phyloP scores from a whole-genome alignment of 257 asterid genomes.

The Henckelia pumila region DNA sequence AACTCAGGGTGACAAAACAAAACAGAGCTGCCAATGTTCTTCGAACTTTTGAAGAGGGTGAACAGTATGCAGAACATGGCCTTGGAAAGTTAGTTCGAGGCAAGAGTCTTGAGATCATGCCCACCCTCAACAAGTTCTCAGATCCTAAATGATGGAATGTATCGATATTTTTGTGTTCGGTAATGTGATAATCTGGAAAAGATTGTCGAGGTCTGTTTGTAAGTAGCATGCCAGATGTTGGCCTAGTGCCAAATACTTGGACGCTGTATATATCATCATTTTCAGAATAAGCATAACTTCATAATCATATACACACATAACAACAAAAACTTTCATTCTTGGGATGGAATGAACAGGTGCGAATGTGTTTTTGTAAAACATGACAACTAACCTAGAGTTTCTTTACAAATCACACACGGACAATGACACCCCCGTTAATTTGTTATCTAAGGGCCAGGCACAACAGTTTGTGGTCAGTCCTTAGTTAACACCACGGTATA shows the following conservation, averaged over 20 bases:
- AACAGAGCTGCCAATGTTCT: not conserved
- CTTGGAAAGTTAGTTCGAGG: slow-evolving; percentile 31
- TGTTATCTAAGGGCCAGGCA: not conserved
- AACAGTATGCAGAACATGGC: not conserved
- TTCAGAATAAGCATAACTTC: not conserved
- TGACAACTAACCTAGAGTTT: not conserved
- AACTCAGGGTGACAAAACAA: slow-evolving; percentile 35
- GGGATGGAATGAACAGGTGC: not conserved
- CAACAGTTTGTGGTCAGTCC: not conserved
- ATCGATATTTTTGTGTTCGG: not conserved
- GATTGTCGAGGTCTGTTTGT: not conserved
- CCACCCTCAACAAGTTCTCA: slow-evolving; percentile 38
- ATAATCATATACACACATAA: not conserved
- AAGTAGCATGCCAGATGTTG: not conserved
- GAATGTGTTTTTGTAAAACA: not conserved
- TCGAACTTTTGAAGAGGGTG: not conserved
- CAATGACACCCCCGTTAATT: not conserved
- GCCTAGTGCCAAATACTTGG: not conserved
- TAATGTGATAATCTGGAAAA: too few relatives aligned
- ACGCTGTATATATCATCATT: not conserved
- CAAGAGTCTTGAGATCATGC: slow-evolving; percentile 42
- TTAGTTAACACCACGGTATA: slow-evolving; percentile 56
- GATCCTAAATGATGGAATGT: slow-evolving; percentile 25
- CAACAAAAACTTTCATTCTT: not conserved
- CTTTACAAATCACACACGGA: not conserved